Base-by-base conservation (phyloP, 164 flowering plant genomes). In the Saururus chinensis region DNA sequence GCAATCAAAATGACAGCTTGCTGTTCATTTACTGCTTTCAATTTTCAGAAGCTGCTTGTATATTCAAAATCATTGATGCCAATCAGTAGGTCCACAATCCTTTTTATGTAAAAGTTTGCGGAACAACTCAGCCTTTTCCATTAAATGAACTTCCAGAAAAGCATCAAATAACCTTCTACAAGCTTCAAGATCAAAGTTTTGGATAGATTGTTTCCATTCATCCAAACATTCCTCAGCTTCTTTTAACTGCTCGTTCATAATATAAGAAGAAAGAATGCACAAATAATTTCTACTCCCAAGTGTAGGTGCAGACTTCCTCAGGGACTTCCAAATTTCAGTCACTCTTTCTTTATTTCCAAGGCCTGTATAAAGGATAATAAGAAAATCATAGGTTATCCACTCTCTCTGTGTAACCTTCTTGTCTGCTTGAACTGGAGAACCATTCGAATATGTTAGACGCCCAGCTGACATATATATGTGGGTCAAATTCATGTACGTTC, bases 361-460 rank as follows among this genome's bases (percentile, higher is more conserved):
- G 19, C 85, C 90, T 4, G 86, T 84, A 69, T 83, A 71, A 48
- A 88, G 74, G 59, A 91, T 76, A 19, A 89, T 74, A 17, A 88
- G 87, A 69, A 95, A 84, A 71, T 91, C 99, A 57, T 95, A 95
- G 0, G 89, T 84, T 60, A 91, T 85, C 92, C 84, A 81, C 73
- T 90, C 88, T 62, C 92, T 81, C 62, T 85, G 90, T 51, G 86
- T 74, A 40, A 83, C 75, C 56, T 74, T 70, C 64, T 80, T 81
- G 60, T 81, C 88, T 17, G 81, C 70, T 71, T 81, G 91, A 41
- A 83, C 83, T 20, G 84, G 40, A 41, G 88, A 56, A 66, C 68
- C 71, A 52, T 66, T 83, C 10, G 84, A 71, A 75, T 76, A 75
- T 19, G 54, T 64, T 56, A 91, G 84, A 53, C 73, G 68, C 51